These are phyloP conservation scores for Cyberlindnera samutprakarnensis DNA, from an alignment of 805 yeast species.

Conservation along the genomic window DNA sequence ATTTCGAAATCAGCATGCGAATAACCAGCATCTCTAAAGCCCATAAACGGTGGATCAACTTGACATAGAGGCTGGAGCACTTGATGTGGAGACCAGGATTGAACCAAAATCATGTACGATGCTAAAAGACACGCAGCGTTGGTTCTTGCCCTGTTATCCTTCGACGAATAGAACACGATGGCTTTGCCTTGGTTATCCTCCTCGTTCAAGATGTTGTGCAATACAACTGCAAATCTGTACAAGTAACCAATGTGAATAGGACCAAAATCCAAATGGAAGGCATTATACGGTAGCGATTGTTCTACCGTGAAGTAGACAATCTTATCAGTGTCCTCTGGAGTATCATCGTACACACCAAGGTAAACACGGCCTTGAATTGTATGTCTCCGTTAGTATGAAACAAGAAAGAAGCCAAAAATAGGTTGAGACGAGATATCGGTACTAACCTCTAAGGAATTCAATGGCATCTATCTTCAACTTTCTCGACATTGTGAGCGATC, in stretches of 20 bases:
- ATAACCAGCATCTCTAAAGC: slow-evolving; percentile 96
- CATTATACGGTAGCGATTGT: slow-evolving; percentile 83
- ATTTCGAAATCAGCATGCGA: slow-evolving; percentile 91
- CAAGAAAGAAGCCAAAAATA: no score
- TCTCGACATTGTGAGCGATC: slow-evolving; percentile 40
- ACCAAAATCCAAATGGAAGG: slow-evolving; percentile 96
- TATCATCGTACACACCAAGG: slow-evolving; percentile 78
- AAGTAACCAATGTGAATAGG: slow-evolving; percentile 91
- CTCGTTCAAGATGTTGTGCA: slow-evolving; percentile 87
- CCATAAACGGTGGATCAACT: slow-evolving; percentile 87
- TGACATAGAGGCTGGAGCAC: slow-evolving; percentile 93
- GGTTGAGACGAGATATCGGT: no score
- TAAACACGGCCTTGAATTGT: slow-evolving; percentile 53
- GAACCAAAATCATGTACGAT: slow-evolving; percentile 91
- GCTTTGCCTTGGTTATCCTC: slow-evolving; percentile 79
- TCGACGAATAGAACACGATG: slow-evolving; percentile 81
- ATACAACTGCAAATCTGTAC: slow-evolving; percentile 89
- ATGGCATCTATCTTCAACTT: slow-evolving; percentile 47
- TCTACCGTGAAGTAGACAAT: slow-evolving; percentile 87
- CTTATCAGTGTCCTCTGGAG: slow-evolving; percentile 70
- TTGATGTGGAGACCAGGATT: slow-evolving; percentile 97
- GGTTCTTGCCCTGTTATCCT: slow-evolving; percentile 74
- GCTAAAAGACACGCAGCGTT: slow-evolving; percentile 93
- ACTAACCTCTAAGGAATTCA: slow-evolving; percentile 29
- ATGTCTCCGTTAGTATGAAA: no score